Evolutionary conservation across 2,329 filamentous ascomycete genomes (phyloP), one percentile per base, ranked within the genome.

Genomic region (Diaporthe amygdali): DNA sequence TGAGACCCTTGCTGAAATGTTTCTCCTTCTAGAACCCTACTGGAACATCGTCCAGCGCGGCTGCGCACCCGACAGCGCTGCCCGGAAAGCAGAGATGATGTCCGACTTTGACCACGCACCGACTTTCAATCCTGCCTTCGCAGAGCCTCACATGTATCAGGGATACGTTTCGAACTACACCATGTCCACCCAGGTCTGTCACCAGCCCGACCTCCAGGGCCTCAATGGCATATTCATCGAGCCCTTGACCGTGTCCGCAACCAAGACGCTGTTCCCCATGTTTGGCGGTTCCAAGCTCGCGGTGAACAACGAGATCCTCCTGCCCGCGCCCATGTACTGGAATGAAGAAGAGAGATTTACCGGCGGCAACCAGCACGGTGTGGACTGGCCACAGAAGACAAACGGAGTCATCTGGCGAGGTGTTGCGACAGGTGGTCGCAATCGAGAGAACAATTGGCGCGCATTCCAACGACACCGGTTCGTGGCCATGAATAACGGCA

Each of bases 381-480:
- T 84, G 0, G 76, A 83, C 4, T 92, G 91, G 91, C 77, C 82
- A 7, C 78, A 90, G n/a, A 93, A 93, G 80, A 69, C 78, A 0
- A 80, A 86, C 74, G 79, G 78, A 2, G 84, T 88, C 44, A 82
- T 92, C 63, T 93, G 91, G 91, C 89, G 91, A 39, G 91, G 91
- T 41, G 90, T 92, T 10, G 91, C 90, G 1, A 92, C 91, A 1
- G 91, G 91, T 2, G 91, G 91, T 1, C 81, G 81, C 47, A 90
- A 92, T 74, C 82, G 84, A 74, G 76, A 84, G 78, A 75, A 86
- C 34, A 94, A 91, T 75, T 95, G 93, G 93, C 88, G 84, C 14
- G 88, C 90, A 0, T 94, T 94, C 76, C 92, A 95, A 74, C 89
- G 93, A 4, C 93, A 94, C 77, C 91, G 93, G 2, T 93, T 95